These are phyloP conservation scores for Trypanosomatidae sp. DNA, from an alignment of 208 protist species.

Conservation along the genomic window DNA sequence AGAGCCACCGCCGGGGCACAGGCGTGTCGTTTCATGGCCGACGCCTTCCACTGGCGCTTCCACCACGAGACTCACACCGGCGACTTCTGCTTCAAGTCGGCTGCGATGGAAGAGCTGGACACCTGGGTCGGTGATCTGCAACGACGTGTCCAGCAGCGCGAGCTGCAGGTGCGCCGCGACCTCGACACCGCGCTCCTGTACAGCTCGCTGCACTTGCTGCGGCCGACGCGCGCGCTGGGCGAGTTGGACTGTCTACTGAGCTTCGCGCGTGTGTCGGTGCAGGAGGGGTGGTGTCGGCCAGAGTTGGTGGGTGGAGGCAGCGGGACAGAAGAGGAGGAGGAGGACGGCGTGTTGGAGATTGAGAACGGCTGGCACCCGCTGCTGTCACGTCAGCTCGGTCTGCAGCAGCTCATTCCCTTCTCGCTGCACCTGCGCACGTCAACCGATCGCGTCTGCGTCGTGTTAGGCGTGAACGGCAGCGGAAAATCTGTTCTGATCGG, in stretches of 20 bases:
- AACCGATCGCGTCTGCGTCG: conserved; percentile 54
- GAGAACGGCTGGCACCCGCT: conserved; percentile 73
- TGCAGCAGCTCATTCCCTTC: conserved; percentile 54
- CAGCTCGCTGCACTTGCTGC: conserved; percentile 62
- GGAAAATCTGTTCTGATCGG: conserved; percentile 93
- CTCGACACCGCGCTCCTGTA: conserved; percentile 67
- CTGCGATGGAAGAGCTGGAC: conserved; percentile 62
- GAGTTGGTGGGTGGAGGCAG: conserved; percentile 7
- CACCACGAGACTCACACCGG: conserved; percentile 32
- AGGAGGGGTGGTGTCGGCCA: conserved; percentile 69
- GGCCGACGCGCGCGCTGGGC: conserved; percentile 43
- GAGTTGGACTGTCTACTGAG: conserved; percentile 80
- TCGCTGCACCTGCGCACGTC: conserved; percentile 33
- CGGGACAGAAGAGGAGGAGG: not conserved
- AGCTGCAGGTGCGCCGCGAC: conserved; percentile 54
- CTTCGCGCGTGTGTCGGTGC: conserved; percentile 62
- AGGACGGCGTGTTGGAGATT: conserved; percentile 51
- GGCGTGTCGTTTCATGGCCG: conserved; percentile 31
- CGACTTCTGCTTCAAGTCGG: conserved; percentile 72
- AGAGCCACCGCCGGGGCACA: conserved; percentile 4
- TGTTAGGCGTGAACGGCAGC: conserved; percentile 88
- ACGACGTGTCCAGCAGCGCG: conserved; percentile 55
- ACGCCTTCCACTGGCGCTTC: conserved; percentile 35
- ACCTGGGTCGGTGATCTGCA: conserved; percentile 71
- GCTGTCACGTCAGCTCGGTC: conserved; percentile 36